Percentiles rank a stretch among this genome's conserved stretches.
These are phyloP conservation scores for Nicotiana undulata DNA, from an alignment of 257 asterid species.

Conservation along the genomic window DNA sequence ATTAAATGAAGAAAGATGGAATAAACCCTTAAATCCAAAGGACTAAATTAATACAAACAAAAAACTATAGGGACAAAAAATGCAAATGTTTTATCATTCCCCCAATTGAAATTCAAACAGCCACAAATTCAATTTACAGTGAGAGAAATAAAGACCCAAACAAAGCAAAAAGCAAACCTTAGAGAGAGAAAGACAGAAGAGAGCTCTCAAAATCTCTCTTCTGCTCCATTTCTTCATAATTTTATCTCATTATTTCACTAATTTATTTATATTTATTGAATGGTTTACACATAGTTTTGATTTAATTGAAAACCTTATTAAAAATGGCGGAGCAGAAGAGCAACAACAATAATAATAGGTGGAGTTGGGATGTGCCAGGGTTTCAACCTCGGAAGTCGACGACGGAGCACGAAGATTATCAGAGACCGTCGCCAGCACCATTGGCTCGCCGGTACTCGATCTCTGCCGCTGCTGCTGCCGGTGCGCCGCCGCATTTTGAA, in stretches of 20 bases:
- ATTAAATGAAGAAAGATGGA: too few relatives aligned
- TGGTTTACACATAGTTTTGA: neutral
- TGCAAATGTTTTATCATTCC: neutral
- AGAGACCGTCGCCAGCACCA: conserved; percentile 28
- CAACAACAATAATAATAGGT: conserved; percentile 56
- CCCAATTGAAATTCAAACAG: conserved; percentile 4
- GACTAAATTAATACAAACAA: neutral
- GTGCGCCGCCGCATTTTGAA: conserved; percentile 43
- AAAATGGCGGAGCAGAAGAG: conserved; percentile 64
- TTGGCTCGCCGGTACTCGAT: conserved; percentile 68
- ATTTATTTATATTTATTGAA: neutral
- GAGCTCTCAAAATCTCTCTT: conserved; percentile 9
- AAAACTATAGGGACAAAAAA: neutral
- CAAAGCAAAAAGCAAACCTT: neutral
- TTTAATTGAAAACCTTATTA: neutral
- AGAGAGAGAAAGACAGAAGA: conserved; percentile 10
- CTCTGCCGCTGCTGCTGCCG: conserved; percentile 59
- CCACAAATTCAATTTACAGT: conserved; percentile 12
- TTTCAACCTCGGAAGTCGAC: conserved; percentile 72
- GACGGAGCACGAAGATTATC: conserved; percentile 45
- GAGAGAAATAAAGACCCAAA: neutral
- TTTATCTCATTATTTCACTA: neutral
- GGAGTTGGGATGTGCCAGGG: conserved; percentile 99
- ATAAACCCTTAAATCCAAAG: neutral
- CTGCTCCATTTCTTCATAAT: conserved; percentile 5